phyloP scores from a whole-genome alignment of 495 filamentous ascomycete species.

The Cercophora sp. region DNA sequence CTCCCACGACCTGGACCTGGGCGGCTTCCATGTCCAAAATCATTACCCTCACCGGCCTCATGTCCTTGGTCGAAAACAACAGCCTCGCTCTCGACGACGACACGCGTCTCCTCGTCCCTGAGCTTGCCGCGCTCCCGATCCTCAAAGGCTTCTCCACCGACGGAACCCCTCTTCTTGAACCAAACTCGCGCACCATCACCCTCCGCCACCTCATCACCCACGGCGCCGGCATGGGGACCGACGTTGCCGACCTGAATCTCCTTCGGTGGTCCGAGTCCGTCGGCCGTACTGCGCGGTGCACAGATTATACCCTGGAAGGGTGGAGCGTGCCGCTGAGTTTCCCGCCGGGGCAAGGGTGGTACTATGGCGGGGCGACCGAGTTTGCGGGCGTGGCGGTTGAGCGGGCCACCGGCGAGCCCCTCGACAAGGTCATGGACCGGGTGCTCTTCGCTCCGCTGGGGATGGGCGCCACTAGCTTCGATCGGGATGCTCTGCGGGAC shows the following conservation, averaged over 20 bases:
- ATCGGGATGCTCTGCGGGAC: not conserved
- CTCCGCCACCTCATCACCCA: slow-evolving; percentile 32
- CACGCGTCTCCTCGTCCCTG: slow-evolving; percentile 18
- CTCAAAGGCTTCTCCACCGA: slow-evolving; percentile 20
- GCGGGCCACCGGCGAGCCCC: slow-evolving; percentile 13
- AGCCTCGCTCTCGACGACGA: slow-evolving; percentile 23
- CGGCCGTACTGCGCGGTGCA: slow-evolving; percentile 15
- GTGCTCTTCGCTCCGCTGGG: slow-evolving; percentile 8
- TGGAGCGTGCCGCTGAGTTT: slow-evolving; percentile 28
- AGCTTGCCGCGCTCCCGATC: slow-evolving; percentile 21
- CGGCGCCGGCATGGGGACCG: slow-evolving; percentile 26
- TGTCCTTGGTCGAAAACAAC: slow-evolving; percentile 26
- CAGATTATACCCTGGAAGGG: slow-evolving; percentile 23
- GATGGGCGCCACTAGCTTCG: not conserved
- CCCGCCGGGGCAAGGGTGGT: slow-evolving; percentile 28
- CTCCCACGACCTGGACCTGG: slow-evolving; percentile 49
- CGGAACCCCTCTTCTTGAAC: slow-evolving; percentile 22
- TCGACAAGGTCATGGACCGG: slow-evolving; percentile 23
- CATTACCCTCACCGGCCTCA: slow-evolving; percentile 18
- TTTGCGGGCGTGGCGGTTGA: slow-evolving; percentile 31
- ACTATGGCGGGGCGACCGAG: slow-evolving; percentile 28
- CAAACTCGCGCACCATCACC: slow-evolving; percentile 25
- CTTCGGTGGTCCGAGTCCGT: slow-evolving; percentile 19
- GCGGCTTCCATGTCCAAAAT: slow-evolving; percentile 30
- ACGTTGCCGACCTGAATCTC: slow-evolving; percentile 24